Base-by-base conservation (phyloP, 192 early-diverging fungal genomes). In the Backusella tarrabulga region DNA sequence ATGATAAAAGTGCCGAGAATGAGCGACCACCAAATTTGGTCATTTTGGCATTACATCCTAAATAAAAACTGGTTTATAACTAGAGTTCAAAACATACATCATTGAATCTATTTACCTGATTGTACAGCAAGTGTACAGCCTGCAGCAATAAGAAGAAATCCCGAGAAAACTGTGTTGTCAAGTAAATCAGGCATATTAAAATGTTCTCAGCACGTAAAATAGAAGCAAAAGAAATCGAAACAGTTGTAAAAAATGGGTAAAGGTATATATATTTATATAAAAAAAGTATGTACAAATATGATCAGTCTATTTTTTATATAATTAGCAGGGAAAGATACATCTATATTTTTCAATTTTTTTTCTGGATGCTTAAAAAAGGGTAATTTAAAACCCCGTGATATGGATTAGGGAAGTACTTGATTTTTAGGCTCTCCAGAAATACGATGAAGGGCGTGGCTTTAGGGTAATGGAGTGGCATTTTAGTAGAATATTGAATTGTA, bases 41-140 rank as follows among this genome's bases (percentile, higher is more conserved):
- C 36, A 80, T 41, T 9, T 8, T 76, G 12, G 68, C 78, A 80
- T 80, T 80, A 36, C 72, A 68, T 23, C 76, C 78, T 75, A 69
- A 26, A 40, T 21, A 26, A 8, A 29, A 1, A 29, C 6, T 41
- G 36, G 29, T 72, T n/a, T 14, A 44, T 72, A 21, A 35, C 46
- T 50, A 1, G 35, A 41, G 34, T 14, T 11, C 15, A 29, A 8
- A 72, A 50, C 4, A 34, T 2, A 19, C 26, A 34, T 26, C 3
- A 4, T 17, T 32, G 11, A 26, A 34, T 67, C 9, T 8, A 8
- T 38, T 19, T 80, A 80, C 78, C 78, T 60, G 78, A 54, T 44
- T 80, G 78, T 9, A 80, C 29, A 32, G 78, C 78, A 56, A 80
- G 73, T 19, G 78, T 75, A 67, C 73, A 75, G 15, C 78, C 78